A percentile compares a stretch with the other conserved stretches of the same genome.
These are phyloP conservation scores for Syncephalastrum racemosum DNA, from an alignment of 371 early-diverging fungal species.

Conservation along the genomic window DNA sequence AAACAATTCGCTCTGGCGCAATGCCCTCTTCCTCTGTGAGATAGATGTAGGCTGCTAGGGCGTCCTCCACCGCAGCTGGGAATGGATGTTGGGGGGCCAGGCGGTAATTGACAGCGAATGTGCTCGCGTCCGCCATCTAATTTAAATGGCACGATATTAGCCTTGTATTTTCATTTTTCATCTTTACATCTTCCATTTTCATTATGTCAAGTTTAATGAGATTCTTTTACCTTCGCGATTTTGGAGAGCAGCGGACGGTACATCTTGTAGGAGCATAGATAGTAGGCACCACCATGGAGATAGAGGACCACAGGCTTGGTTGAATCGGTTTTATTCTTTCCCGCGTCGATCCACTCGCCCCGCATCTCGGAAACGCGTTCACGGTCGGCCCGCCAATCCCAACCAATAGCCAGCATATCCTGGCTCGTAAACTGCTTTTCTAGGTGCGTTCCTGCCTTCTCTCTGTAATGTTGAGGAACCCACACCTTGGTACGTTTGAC, in stretches of 20 bases:
- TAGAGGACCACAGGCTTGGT: conserved; percentile 38
- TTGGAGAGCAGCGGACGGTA: conserved; percentile 46
- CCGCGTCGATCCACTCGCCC: conserved; percentile 40
- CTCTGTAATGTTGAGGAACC: conserved; percentile 29
- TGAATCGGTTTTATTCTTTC: conserved; percentile 16
- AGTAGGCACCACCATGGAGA: conserved; percentile 77
- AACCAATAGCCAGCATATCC: conserved; percentile 32
- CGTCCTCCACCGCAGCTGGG: conserved; percentile 83
- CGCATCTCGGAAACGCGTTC: conserved; percentile 19
- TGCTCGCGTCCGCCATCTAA: conserved; percentile 21
- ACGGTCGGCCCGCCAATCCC: conserved; percentile 41
- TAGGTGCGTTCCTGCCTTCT: conserved; percentile 27
- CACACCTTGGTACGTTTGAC: conserved; percentile 20
- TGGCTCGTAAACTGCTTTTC: conserved; percentile 14
- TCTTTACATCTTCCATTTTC: too few relatives aligned
- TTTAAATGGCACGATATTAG: background rate
- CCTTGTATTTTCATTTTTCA: too few relatives aligned
- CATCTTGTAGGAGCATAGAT: conserved; percentile 45
- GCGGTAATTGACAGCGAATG: conserved; percentile 70
- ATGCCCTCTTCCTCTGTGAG: conserved; percentile 48
- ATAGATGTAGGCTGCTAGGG: conserved; percentile 69
- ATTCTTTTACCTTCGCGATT: conserved; percentile 42
- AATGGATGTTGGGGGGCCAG: conserved; percentile 83
- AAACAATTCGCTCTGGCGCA: conserved; percentile 59
- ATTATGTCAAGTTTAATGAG: too few relatives aligned